Base-by-base conservation (phyloP, 2,329 filamentous ascomycete species). In the Lecanicillium sp. region DNA sequence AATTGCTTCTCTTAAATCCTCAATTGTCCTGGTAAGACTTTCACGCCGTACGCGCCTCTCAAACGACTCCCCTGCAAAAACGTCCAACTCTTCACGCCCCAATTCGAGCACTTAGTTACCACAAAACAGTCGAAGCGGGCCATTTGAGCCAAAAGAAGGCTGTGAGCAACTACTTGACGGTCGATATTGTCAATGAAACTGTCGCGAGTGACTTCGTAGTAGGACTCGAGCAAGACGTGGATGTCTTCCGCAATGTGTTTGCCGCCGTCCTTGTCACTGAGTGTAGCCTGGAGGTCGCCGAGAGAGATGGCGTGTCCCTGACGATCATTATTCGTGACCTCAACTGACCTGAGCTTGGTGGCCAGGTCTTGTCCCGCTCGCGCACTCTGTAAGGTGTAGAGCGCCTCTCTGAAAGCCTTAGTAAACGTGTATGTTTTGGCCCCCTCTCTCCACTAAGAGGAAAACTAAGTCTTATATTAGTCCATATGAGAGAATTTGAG, bases 121-220 rank as follows among this genome's bases (percentile, higher is more conserved):
- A 29, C 8, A 29, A 29, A 29, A 7, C 7, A 14, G 27, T 29
- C 14, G 27, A 7, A 29, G 14, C 7, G 63, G 62, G 4, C 57
- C 62, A 0, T 46, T 33, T 0, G 57, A 50, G 2, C 62, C 61
- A 15, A 42, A 1, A 66, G 45, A 3, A 65, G 55, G 12, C 50
- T 41, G 37, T 60, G 52, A 40, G 57, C 56, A 4, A 67, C 59
- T 0, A 56, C 63, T 24, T 62, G 61, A 4, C 55, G 58, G 47
- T 59, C 62, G 19, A 68, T 43, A 40, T 64, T 67, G 51, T 67
- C 64, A 19, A 65, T 55, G 44, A 67, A 65, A 1, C 59, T 56
- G 8, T 61, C 54, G 5, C 54, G 52, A 0, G 64, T 60, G 0
- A 65, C 42, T 3, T 54, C 53, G 43, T 67, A 67, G 55, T 67